Base-by-base conservation (phyloP, 768 basidiomycete species). In the Podaxis carcinomalis region DNA sequence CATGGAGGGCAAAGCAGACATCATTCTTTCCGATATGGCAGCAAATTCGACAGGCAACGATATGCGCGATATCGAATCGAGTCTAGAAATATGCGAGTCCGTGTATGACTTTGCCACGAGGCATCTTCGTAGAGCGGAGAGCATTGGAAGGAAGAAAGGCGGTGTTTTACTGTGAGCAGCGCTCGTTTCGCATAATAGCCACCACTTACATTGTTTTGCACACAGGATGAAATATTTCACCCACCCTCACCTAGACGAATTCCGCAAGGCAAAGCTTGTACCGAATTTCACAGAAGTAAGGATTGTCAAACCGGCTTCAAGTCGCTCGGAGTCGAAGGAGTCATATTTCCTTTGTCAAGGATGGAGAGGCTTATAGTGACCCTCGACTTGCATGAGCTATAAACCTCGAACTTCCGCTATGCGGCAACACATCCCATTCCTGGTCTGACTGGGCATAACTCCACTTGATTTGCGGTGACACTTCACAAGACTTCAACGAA, bases 11-110 rank as follows among this genome's bases (percentile, higher is more conserved):
- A 82, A 80, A 71, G 89, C 86, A 5, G 93, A 98, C 69, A 76
- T 95, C 16, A 83, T 97, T 25, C 78, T 97, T 3, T 92, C 89
- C 6, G 95, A 97, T 68, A 95, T 98, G 89, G 92, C 94, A 16
- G 86, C 86, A 19, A 94, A 95, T 70, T 78, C 85, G 62, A 83
- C 88, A 1, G 95, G 96, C 4, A 86, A 89, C 62, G 71, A 78
- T 16, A 72, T 74, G 0, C 78, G 79, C 53, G 95, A 98, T 72
- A 80, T 82, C 1, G 80, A 87, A 67, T 71, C 79, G 9, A 88
- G 88, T 60, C 78, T 95, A 35, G 81, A 88, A 39, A 87, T 98
- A 21, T 91, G 87, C 68, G 73, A 80, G 39, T 85, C 89, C 2
- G 94, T 92, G 0, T 83, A 89, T 61, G 72, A 78, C 46, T 95